phyloP scores from a whole-genome alignment of 2,329 filamentous ascomycete species.

The Colletotrichum phormii region DNA sequence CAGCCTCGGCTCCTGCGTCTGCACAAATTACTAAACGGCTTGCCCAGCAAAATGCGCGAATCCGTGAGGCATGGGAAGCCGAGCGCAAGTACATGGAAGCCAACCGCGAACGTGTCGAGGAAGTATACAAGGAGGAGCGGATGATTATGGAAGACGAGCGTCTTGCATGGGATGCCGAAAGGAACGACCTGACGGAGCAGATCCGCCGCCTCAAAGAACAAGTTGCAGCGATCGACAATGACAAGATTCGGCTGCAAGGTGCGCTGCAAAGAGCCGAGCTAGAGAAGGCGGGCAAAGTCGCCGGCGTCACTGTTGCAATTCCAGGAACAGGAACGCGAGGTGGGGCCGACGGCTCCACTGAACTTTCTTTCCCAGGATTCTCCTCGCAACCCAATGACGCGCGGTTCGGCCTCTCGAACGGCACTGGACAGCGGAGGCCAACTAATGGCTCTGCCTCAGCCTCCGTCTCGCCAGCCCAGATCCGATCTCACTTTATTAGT shows the following conservation, averaged over 20 bases:
- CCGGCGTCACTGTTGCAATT: slow-evolving; percentile 35
- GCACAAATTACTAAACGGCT: slow-evolving; percentile 54
- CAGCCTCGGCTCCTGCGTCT: slow-evolving; percentile 40
- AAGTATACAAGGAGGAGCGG: slow-evolving; percentile 67
- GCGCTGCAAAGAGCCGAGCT: slow-evolving; percentile 35
- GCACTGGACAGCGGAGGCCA: slow-evolving; percentile 33
- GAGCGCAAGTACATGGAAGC: slow-evolving; percentile 66
- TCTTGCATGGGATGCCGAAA: slow-evolving; percentile 59
- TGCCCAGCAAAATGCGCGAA: slow-evolving; percentile 54
- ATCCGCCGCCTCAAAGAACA: slow-evolving; percentile 55
- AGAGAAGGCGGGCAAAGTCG: slow-evolving; percentile 37
- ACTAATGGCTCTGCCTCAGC: slow-evolving; percentile 36
- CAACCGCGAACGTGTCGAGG: slow-evolving; percentile 63
- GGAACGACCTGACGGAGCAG: slow-evolving; percentile 52
- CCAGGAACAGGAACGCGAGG: slow-evolving; percentile 28
- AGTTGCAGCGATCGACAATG: slow-evolving; percentile 49
- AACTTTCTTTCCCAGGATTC: slow-evolving; percentile 37
- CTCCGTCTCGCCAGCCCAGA: slow-evolving; percentile 37
- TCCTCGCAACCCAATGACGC: slow-evolving; percentile 41
- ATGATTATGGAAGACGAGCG: slow-evolving; percentile 65
- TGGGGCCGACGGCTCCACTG: slow-evolving; percentile 36
- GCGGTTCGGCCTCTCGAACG: slow-evolving; percentile 35
- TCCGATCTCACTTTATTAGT: slow-evolving; percentile 38
- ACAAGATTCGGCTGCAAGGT: slow-evolving; percentile 44
- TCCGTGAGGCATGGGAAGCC: slow-evolving; percentile 63